A percentile compares a stretch with the other conserved stretches of the same genome.
phyloP scores from a whole-genome alignment of 179 eudicot genomes.

The Silene noctiflora region DNA sequence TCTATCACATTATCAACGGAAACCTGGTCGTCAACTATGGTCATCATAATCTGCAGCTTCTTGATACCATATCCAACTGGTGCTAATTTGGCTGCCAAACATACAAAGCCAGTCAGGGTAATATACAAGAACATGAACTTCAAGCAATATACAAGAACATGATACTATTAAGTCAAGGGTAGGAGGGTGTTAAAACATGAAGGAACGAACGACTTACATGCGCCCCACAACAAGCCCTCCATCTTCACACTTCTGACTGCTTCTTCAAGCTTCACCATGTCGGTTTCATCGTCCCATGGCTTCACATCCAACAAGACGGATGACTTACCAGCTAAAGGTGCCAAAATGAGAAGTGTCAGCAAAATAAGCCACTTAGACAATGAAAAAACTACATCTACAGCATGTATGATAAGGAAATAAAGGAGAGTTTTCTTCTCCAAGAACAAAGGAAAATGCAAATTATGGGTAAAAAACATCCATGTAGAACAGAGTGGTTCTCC shows the following conservation, averaged over 20 bases:
- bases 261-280: slow-evolving; percentile 92
- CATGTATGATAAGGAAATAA: not conserved
- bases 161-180: too few species aligned
- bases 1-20: slow-evolving; percentile 74
- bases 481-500: too few species aligned
- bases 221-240: slow-evolving; percentile 95
- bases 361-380: not conserved
- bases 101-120: not conserved
- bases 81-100: slow-evolving; percentile 63
- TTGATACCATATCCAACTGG: slow-evolving; percentile 93
- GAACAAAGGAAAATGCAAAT: not conserved
- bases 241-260: slow-evolving; percentile 67
- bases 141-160: not conserved
- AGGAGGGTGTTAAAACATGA: not conserved
- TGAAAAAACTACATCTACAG: not conserved
- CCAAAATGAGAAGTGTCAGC: not conserved
- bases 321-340: slow-evolving; percentile 73
- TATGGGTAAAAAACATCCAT: too few species aligned
- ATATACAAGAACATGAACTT: not conserved
- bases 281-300: slow-evolving; percentile 99
- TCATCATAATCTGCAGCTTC: slow-evolving; percentile 80
- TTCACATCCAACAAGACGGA: slow-evolving; percentile 85
- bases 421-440: not conserved
- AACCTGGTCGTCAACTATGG: slow-evolving; percentile 81
- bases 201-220: slow-evolving; percentile 46